Conservation (phyloP, 257 asterid genomes). For the Cordia subcordata region DNA sequence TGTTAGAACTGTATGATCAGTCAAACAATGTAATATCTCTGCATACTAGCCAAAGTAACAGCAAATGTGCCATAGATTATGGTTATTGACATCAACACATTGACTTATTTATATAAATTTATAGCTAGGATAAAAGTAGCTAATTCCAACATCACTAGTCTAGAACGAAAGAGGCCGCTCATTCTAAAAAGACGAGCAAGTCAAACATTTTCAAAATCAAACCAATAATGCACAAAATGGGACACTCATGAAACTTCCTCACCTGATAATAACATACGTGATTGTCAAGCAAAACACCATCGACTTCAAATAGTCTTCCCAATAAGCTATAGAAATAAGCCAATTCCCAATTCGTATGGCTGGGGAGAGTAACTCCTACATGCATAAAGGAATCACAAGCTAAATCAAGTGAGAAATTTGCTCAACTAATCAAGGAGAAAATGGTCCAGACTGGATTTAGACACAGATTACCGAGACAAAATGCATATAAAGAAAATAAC, state of each 20-base stretch:
- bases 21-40: too few relatives aligned
- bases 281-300: conserved; percentile 45
- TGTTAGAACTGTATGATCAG: too few relatives aligned
- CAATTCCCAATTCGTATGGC: conserved; percentile 49
- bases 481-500: too few relatives aligned
- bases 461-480: neutral
- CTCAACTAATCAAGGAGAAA: neutral
- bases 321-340: conserved; percentile 56
- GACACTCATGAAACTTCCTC: conserved; percentile 14
- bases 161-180: neutral
- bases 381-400: conserved; percentile 5
- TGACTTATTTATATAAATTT: too few relatives aligned
- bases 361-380: conserved; percentile 95
- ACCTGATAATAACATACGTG: conserved; percentile 65
- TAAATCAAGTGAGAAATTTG: too few relatives aligned
- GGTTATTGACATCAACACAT: too few relatives aligned
- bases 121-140: too few relatives aligned
- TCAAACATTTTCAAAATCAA: neutral
- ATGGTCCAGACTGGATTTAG: neutral
- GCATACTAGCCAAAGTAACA: too few relatives aligned
- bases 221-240: conserved; percentile 2
- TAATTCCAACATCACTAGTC: neutral
- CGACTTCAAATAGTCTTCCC: conserved; percentile 81
- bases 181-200: neutral
- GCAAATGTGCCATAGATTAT: too few relatives aligned